phyloP scores from a whole-genome alignment of 2,329 filamentous ascomycete species.

The Teratosphaeria destructans region DNA sequence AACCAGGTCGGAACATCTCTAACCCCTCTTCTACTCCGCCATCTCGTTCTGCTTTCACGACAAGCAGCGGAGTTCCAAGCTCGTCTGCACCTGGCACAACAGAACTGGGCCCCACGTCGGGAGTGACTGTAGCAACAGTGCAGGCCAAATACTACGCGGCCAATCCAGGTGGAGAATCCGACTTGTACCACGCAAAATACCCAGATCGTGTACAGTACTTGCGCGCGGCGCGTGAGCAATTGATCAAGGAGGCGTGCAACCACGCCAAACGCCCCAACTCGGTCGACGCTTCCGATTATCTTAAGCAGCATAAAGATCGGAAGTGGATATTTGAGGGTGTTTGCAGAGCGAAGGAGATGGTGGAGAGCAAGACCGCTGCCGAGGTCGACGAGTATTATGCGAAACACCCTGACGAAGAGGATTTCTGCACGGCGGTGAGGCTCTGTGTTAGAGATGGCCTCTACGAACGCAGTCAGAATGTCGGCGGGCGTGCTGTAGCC shows the following conservation, averaged over 20 bases:
- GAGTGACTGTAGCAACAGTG: neutral
- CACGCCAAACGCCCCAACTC: neutral
- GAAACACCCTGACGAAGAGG: neutral
- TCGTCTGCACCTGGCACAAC: neutral
- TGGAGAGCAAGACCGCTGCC: slow-evolving; percentile 1
- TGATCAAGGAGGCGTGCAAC: slow-evolving; percentile 1
- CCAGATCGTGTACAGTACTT: slow-evolving; percentile 1
- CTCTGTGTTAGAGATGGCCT: neutral
- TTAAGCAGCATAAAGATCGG: neutral
- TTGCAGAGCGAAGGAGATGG: slow-evolving; percentile 2
- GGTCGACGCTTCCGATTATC: neutral
- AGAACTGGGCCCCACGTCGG: neutral
- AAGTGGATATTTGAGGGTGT: slow-evolving; percentile 7
- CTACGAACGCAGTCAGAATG: neutral
- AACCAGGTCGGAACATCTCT: neutral
- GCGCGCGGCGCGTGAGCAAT: neutral
- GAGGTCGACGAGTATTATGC: slow-evolving; percentile 2
- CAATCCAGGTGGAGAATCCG: slow-evolving; percentile 3
- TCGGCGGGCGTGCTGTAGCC: neutral
- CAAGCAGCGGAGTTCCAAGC: neutral
- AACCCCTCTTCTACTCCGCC: neutral
- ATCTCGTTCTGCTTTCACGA: neutral
- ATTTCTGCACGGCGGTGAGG: slow-evolving; percentile 2
- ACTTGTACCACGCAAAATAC: slow-evolving; percentile 1
- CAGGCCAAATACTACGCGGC: slow-evolving; percentile 3